Conservation (phyloP, 1,284 basidiomycete species). For the Trichosporon ovoides region DNA sequence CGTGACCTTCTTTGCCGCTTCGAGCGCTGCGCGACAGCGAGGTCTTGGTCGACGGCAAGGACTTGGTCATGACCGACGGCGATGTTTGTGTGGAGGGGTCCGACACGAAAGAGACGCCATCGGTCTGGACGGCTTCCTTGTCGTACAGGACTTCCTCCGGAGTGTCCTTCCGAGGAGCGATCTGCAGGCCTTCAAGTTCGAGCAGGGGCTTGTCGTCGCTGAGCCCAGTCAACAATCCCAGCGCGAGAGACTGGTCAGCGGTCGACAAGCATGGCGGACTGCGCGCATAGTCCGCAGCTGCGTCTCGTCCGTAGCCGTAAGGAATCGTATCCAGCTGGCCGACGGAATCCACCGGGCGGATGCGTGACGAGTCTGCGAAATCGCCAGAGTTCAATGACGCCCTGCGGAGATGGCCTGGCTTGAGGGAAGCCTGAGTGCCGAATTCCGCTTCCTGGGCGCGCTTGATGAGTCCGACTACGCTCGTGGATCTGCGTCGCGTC, state of each 20-base stretch:
- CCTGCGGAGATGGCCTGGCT: conserved; percentile 1
- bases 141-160: conserved; percentile 9
- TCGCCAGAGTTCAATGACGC: conserved; percentile 16
- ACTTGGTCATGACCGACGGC: conserved; percentile 33
- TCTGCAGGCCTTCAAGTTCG: conserved; percentile 5
- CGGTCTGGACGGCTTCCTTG: conserved; percentile 14
- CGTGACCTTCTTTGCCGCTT: conserved; percentile 38
- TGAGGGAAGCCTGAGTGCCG: not conserved
- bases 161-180: conserved; percentile 1
- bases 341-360: conserved; percentile 11
- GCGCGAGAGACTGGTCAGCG: conserved; percentile 4
- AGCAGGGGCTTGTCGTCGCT: conserved; percentile 4
- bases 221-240: conserved; percentile 3
- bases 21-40: conserved; percentile 46
- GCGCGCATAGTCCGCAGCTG: conserved; percentile 16
- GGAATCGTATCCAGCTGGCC: conserved; percentile 12
- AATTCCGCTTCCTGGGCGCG: conserved; percentile 2
- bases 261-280: conserved; percentile 10
- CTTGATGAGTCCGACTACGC: conserved; percentile 10
- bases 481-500: conserved; percentile 12
- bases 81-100: conserved; percentile 28
- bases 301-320: conserved; percentile 6
- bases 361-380: conserved; percentile 9
- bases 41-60: conserved; percentile 46
- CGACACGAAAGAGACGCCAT: conserved; percentile 21